Base-by-base conservation (phyloP, 371 early-diverging fungal species). In the Mucor plumbeus region DNA sequence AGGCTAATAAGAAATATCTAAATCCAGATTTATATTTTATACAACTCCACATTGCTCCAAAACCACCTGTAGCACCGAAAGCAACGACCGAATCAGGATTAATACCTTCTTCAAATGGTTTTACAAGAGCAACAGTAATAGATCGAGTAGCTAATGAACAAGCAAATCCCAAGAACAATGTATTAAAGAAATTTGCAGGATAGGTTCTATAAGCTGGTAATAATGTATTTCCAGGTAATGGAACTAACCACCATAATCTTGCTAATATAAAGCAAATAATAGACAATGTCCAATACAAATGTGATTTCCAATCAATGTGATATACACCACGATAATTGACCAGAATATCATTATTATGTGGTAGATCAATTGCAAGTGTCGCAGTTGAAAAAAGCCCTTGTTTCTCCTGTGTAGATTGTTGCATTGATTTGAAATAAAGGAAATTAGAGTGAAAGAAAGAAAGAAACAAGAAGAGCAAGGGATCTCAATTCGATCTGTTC, bases 391-490 rank as follows among this genome's bases (percentile, higher is more conserved):
- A 43, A n/a, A 48, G 48, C 10, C 48, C 48, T 21, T 48, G 19
- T 17, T 48, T 48, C 48, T 48, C 48, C 21, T 48, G 48, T n/a
- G 48, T 9, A 9, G 48, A 17, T 17, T 40, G 76, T 77, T 58
- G 65, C 72, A 60, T 77, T 77, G 75, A 65, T 81, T 33, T 64
- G 71, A 73, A 67, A 44, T 74, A 41, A 73, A 67, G 43, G 79
- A 77, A 8, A 75, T 78, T 40, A 34, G 68, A 54, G 73, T 72
- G 14, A 70, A 72, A 63, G 39, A 36, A 39, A 38, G 38, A 36
- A 36, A 36, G 38, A 36, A 36, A 36, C 5, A 36, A 36, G 9
- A 38, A 38, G 11, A 38, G 38, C 38, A 7, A 48, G 17, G 19
- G 48, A 17, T 7, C 21, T 21, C 48, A 3, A 1, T 48, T 19